Base-by-base conservation (phyloP, 306 rosid genomes). In the Sphenostylis stenocarpa region DNA sequence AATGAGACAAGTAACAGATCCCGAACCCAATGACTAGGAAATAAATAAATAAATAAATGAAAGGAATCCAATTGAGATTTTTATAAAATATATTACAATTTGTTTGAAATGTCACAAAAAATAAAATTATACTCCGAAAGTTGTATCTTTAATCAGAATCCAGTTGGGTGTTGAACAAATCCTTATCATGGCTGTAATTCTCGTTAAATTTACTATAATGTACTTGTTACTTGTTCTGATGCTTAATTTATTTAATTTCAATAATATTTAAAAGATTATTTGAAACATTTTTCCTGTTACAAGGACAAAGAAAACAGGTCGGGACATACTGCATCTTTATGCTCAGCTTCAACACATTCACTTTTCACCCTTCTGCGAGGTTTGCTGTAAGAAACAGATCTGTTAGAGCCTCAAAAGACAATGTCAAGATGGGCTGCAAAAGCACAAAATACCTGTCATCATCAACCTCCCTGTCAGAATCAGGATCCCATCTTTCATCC, bases 401-500 rank as follows among this genome's bases (percentile, higher is more conserved):
- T 16, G 67, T 77, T 52, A 81, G 66, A 73, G 26, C 83, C 81
- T 61, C 36, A 55, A 60, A 63, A 63, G 34, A 80, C 53, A 47
- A 10, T 23, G 33, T 12, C 48, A 43, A 55, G 72, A 83, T 7
- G 52, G 63, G 43, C 49, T 43, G 33, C 39, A 44, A 15, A 67
- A 78, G 28, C 74, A 77, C 44, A 7, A 67, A 39, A 81, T 85
- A 85, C 88, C 86, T 66, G 55, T 85, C 74, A 48, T 79, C 78
- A 61, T 60, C 83, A 58, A 80, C 47, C 34, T 78, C 84, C 81
- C 52, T 70, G 45, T 82, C 86, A 75, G 76, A 85, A 75, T 85
- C 81, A 33, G 82, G 86, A 64, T 57, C 84, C 88, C 84, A 79
- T 57, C 80, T 62, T 64, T 75, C 81, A 75, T 85, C 88, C 56